Evolutionary conservation across 352 stramenopile genomes (phyloP), one percentile per base, ranked within the genome.

Genomic region (Phytophthora pinifolia): DNA sequence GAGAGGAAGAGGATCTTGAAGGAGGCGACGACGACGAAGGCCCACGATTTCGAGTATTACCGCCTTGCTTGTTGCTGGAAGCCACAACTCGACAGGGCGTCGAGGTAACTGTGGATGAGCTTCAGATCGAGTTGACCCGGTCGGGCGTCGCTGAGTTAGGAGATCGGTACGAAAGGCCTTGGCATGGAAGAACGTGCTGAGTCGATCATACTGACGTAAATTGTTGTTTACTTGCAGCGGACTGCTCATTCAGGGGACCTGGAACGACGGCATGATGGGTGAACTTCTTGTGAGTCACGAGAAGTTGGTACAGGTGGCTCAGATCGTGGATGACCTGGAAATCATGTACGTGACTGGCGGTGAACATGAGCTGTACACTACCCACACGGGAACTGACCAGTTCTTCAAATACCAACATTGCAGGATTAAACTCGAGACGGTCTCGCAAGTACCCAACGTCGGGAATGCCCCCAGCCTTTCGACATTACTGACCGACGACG

Each of bases 341-440:
- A 86, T 87, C 37, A 88, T 88, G 79, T 89, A 64, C 33, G 75
- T 46, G 9, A 33, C 18, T 38, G 6, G n/a, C n/a, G n/a, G n/a
- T n/a, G n/a, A n/a, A n/a, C n/a, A n/a, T n/a, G n/a, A n/a, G n/a
- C n/a, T n/a, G n/a, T n/a, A n/a, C n/a, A n/a, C n/a, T n/a, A n/a
- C n/a, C n/a, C 13, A 2, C 6, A 54, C 25, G 2, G 25, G 8
- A 29, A 57, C 32, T 53, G 18, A 62, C 13, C 25, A 14, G 13
- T 17, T 38, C 2, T 46, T 39, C 46, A 27, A 6, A 52, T 6
- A 8, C 17, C 32, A n/a, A 17, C 14, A 9, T 33, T 44, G 10
- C 45, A 92, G 82, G 78, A 86, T 88, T 64, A 90, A 92, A 35
- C 66, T 90, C 2, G 76, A 88, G 47, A 88, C 76, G 1, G 66